Conservation (phyloP, 2,329 filamentous ascomycete species). For the Pyricularia sp. region DNA sequence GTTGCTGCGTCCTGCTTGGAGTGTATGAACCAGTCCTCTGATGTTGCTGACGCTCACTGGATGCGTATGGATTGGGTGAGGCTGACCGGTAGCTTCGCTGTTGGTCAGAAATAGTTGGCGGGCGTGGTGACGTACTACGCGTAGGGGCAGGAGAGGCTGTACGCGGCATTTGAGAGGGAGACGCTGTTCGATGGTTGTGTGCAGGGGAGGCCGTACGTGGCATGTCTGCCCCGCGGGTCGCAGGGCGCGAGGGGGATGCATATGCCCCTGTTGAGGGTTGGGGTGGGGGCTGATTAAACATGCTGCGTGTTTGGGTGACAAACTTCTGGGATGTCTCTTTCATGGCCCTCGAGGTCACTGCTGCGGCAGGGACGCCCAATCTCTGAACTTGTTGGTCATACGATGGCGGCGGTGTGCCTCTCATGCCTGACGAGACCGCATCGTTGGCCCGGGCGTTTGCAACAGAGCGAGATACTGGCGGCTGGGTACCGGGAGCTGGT, state of each 20-base stretch:
- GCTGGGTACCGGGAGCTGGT: conserved; percentile 46
- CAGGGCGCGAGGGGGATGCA: conserved; percentile 36
- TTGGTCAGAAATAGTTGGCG: conserved; percentile 34
- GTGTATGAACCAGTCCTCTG: conserved; percentile 4
- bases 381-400: conserved; percentile 70
- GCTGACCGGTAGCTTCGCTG: conserved; percentile 17
- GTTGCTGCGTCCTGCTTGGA: conserved; percentile 20
- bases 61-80: conserved; percentile 47
- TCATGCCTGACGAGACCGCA: conserved; percentile 40
- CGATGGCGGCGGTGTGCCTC: conserved; percentile 73
- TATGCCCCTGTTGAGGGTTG: conserved; percentile 16
- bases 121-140: conserved; percentile 44
- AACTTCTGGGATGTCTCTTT: conserved; percentile 88
- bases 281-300: conserved; percentile 42
- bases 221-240: conserved; percentile 45
- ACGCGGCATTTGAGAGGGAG: conserved; percentile 28
- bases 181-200: conserved; percentile 13
- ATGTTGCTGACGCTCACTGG: conserved; percentile 20
- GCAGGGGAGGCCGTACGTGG: conserved; percentile 28
- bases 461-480: conserved; percentile 27
- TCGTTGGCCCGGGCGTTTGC: conserved; percentile 22
- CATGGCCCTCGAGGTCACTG: conserved; percentile 90
- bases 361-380: conserved; percentile 78
- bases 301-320: conserved; percentile 64
- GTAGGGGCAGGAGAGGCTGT: conserved; percentile 11